Evolutionary conservation across 1,284 basidiomycete genomes (phyloP), one percentile per base, ranked within the genome.

Genomic region (Ceratobasidium sp.): DNA sequence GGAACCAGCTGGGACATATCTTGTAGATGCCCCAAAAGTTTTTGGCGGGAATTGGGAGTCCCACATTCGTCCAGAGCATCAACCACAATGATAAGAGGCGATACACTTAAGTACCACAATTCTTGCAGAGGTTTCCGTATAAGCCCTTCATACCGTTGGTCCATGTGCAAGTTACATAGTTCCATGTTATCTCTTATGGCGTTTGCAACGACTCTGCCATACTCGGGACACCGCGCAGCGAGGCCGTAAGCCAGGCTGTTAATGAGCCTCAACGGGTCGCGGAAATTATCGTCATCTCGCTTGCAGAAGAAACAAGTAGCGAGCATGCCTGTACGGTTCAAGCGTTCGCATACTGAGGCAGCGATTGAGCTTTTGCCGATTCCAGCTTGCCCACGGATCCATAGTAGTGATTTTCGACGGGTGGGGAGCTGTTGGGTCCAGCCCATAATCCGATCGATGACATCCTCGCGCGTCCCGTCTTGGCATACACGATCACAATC

Each of bases 291-390:
- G 21, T 27, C 36, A 16, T 62, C 59, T 14, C 46, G 59, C 25
- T 52, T 52, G 49, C 59, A 62, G 36, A 62, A 62, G 23, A 62
- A 52, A 21, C 33, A 41, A 2, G 19, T 19, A 2, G 30, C 59
- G 2, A 62, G 46, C 21, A 25, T 9, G 4, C 16, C 2, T 2
- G 36, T 25, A 2, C n/a, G 19, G n/a, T 52, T 27, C 7, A 62
- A 47, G 1, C 19, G 16, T n/a, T 25, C 14, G 59, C 59, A 62
- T 2, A 62, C 4, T n/a, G 59, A 62, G 1, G 47, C 8, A 19
- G 59, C 59, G 23, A 62, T 62, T 8, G 59, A 21, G 21, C 30
- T 62, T 23, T 62, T 62, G 19, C 59, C 59, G 5, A 53, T 14
- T 16, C 59, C 59, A 5, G 47, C 59, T 41, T 8, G 47, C 2